Base-by-base conservation (phyloP, 176 grass and related monocot species). In the Triticum monococcum region DNA sequence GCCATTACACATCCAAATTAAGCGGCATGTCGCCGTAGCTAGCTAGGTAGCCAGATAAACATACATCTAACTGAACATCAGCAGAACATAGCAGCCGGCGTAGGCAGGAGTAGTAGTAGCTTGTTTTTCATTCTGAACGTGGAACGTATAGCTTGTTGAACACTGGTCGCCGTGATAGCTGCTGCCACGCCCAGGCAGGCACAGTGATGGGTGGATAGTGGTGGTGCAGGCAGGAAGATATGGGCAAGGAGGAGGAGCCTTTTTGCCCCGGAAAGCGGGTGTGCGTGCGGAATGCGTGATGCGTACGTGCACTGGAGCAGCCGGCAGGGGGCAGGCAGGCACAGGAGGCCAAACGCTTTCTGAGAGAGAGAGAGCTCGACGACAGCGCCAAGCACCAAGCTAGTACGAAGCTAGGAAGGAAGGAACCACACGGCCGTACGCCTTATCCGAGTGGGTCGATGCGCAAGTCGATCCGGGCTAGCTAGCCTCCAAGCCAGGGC, bases 201-300 rank as follows among this genome's bases (percentile, higher is more conserved):
- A 18, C 30, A 31, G 46, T 17, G 70, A 52, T 33, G 3, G 26
- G 16, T 7, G 4, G 9, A 54, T 68, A 26, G 71, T 88, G 86
- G 87, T 83, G 87, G 72, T 69, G 82, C 82, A 70, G 62, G 82
- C 88, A 75, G 63, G 78, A 70, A 64, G 60, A 82, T 85, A 86
- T 72, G 77, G 40, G 45, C 26, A 40, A 43, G 12, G 41, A 54
- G 50, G 50, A 54, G 79, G 37, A 65, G 8, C 46, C 50, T 73
- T 33, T 82, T 18, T 80, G 68, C n/a, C 76, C 77, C 66, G 76
- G 37, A 81, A 89, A 81, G 85, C 70, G 72, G 48, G 68, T 22
- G 69, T 75, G 41, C 84, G 32, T 14, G 67, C 74, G 25, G 76
- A 70, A 63, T 64, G 78, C 68, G 25, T 87, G 75, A 68, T 72